Evolutionary conservation across 1,284 basidiomycete species (phyloP).

Genomic region (Ustanciosporium gigantosporum): DNA sequence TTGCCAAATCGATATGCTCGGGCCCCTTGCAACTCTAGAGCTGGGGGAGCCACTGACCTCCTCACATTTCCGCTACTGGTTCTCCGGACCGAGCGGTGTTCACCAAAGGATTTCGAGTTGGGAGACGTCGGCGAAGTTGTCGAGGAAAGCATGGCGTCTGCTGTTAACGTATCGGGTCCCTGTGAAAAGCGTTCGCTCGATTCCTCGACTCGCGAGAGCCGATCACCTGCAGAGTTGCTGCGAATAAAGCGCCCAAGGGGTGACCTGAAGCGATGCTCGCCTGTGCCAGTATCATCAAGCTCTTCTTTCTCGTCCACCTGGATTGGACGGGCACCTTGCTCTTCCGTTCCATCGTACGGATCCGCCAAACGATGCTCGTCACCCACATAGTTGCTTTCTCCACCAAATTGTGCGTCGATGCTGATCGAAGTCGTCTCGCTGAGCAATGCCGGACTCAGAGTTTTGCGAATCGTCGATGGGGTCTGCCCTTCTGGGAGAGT

Average conservation of each 20-base stretch:
- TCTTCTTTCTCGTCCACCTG: neutral
- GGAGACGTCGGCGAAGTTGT: constrained; percentile 11
- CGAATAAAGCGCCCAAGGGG: constrained; percentile 25
- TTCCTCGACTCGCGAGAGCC: constrained; percentile 33
- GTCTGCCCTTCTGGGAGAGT: constrained; percentile 3
- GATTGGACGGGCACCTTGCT: neutral
- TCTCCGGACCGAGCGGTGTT: constrained; percentile 18
- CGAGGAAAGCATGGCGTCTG: neutral
- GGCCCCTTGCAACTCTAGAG: too few species aligned
- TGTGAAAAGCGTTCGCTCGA: constrained; percentile 19
- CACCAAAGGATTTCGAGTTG: constrained; percentile 25
- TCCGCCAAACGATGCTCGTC: too few species aligned
- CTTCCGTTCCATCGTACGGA: neutral
- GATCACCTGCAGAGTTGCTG: constrained; percentile 3
- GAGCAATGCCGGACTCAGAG: constrained; percentile 28
- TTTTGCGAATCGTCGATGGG: constrained; percentile 29
- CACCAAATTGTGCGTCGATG: constrained; percentile 1
- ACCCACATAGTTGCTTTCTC: too few species aligned
- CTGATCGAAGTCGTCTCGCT: constrained; percentile 10
- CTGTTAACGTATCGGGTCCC: constrained; percentile 3
- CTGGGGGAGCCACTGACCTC: too few species aligned
- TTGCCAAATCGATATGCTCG: too few species aligned
- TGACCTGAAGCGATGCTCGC: constrained; percentile 14
- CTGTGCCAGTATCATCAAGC: neutral
- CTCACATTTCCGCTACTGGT: constrained; percentile 9